Evolutionary conservation across 208 protist genomes (phyloP).

Genomic region (Naegleria fowleri): DNA sequence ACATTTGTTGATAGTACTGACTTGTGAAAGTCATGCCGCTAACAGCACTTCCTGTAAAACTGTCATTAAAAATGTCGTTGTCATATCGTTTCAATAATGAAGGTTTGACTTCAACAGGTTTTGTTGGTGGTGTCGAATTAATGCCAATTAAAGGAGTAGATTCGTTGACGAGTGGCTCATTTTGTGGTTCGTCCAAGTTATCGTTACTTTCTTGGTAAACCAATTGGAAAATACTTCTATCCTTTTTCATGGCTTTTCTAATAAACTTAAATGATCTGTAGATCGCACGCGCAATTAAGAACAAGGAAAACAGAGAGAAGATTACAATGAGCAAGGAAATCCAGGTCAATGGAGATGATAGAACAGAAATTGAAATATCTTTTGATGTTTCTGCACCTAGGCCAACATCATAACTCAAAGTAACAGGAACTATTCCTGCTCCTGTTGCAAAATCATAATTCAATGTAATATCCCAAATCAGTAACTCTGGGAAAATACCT

Average conservation of each 20-base stretch:
- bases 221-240: not conserved
- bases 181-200: not conserved
- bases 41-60: not conserved
- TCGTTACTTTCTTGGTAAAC: not conserved
- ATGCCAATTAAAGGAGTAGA: not conserved
- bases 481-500: not conserved
- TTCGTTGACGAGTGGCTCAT: not conserved
- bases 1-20: not conserved
- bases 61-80: not conserved
- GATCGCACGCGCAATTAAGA: not conserved
- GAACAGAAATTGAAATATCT: not conserved
- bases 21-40: not conserved
- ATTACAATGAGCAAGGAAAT: not conserved
- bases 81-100: not conserved
- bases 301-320: not conserved
- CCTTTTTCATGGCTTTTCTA: not conserved
- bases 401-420: not conserved
- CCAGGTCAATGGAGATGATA: not conserved
- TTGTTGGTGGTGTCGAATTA: not conserved
- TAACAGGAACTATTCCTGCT: not conserved
- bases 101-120: not conserved
- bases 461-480: not conserved
- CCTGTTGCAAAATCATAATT: not conserved
- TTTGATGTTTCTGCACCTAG: not conserved
- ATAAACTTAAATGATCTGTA: not conserved